Percentiles rank a stretch among this genome's conserved stretches.
phyloP scores from a whole-genome alignment of 306 rosid species.

The Vicia sativa region DNA sequence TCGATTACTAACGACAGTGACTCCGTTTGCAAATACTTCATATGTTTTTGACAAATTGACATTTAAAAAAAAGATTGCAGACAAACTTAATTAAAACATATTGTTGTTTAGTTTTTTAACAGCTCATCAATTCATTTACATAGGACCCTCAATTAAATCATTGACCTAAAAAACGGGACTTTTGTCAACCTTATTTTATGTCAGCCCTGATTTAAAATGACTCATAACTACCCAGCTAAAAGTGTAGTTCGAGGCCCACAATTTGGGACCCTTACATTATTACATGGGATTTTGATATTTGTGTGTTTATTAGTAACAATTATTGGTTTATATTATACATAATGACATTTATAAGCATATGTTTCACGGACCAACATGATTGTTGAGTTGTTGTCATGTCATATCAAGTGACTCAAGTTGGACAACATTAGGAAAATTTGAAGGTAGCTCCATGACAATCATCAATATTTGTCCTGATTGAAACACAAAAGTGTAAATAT shows the following conservation, averaged over 20 bases:
- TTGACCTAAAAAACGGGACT: conserved; percentile 8
- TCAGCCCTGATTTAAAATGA: conserved; percentile 34
- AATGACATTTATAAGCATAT: background rate
- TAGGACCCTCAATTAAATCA: conserved; percentile 12
- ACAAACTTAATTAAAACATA: too few relatives aligned
- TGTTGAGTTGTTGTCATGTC: background rate
- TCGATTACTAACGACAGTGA: too few relatives aligned
- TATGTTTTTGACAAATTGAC: too few relatives aligned
- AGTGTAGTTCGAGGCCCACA: conserved; percentile 10
- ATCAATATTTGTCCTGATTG: background rate
- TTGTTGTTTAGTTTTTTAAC: background rate
- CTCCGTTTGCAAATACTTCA: too few relatives aligned
- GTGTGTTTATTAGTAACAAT: background rate
- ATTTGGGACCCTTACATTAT: background rate
- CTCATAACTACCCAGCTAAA: conserved; percentile 31
- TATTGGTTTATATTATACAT: background rate
- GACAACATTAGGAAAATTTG: background rate
- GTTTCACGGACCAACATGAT: background rate
- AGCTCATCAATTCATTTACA: conserved; percentile 9
- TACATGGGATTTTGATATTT: background rate
- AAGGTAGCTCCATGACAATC: background rate
- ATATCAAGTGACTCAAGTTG: background rate
- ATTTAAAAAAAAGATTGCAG: too few relatives aligned
- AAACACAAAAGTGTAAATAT: background rate
- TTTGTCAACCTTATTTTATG: conserved; percentile 15